Base-by-base conservation (phyloP, 306 rosid genomes). In the Rosa lucieae region DNA sequence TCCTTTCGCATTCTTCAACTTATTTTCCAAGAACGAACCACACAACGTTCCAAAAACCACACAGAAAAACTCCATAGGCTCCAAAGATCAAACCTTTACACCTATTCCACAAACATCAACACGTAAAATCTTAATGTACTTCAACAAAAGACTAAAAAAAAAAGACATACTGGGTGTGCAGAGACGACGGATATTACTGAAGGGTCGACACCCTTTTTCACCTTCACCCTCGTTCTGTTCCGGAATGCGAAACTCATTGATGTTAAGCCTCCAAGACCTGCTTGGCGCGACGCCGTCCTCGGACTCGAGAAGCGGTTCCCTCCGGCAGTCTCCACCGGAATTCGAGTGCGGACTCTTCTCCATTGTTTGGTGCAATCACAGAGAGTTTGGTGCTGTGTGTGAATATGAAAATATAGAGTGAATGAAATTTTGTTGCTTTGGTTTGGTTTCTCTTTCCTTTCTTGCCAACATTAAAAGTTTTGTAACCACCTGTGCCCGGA, bases 221-320 rank as follows among this genome's bases (percentile, higher is more conserved):
- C 43, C 23, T 43, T 37, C 77, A n/a, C 39, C 39, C 11, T 62
- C 11, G 76, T 42, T 70, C 12, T 40, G 63, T 47, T 76, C 48
- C 43, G 79, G 76, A 0, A 80, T 44, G 44, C 76, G 82, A 61
- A 85, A 85, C 39, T 79, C 82, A 10, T 29, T 55, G 21, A 85
- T 81, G 17, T 85, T 66, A 8, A 85, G 86, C 59, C 86, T 82
- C 88, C 88, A 82, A 0, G 88, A 18, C 14, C 72, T 67, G 48
- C 14, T 40, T n/a, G 72, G 5, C 3, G 42, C 79, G 48, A 70
- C 87, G 53, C 8, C 47, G 32, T 74, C 73, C 15, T 56, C 67
- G 2, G 85, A 73, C 17, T 67, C 76, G 46, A 81, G 82, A 10
- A 84, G 84, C 15, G 78, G 75, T 43, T 81, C 79, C 21, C 14